A percentile compares a stretch with the other conserved stretches of the same genome.
Evolutionary conservation across 106 monocot genomes (phyloP).

Genomic region (Allium sativum): DNA sequence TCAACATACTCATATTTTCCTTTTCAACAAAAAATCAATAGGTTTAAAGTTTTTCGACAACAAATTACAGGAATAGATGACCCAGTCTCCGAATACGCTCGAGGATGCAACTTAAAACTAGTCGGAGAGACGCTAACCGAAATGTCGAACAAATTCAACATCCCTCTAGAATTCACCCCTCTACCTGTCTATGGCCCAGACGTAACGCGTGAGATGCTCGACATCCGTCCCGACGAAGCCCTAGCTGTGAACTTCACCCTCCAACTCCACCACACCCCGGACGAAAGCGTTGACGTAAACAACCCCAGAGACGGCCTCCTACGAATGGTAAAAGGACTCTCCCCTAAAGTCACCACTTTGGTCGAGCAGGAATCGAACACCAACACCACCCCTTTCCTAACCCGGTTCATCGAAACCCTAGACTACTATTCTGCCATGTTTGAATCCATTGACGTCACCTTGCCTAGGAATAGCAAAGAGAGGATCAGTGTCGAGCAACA

Average conservation of each 20-base stretch:
- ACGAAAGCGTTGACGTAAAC: slow-evolving; percentile 83
- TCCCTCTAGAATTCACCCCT: slow-evolving; percentile 60
- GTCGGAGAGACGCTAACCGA: slow-evolving; percentile 41
- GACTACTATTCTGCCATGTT: slow-evolving; percentile 91
- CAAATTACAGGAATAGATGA: slow-evolving; percentile 36
- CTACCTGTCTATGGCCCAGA: slow-evolving; percentile 28
- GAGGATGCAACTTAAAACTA: slow-evolving; percentile 34
- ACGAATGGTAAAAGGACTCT: slow-evolving; percentile 78
- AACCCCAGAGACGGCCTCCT: slow-evolving; percentile 88
- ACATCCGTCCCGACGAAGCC: slow-evolving; percentile 62
- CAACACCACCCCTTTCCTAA: slow-evolving; percentile 71
- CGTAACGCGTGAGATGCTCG: slow-evolving; percentile 67
- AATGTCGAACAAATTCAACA: slow-evolving; percentile 58
- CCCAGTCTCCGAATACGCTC: slow-evolving; percentile 51
- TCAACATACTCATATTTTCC: too few species aligned
- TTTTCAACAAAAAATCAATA: too few species aligned
- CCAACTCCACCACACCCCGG: slow-evolving; percentile 81
- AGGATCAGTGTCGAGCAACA: slow-evolving; percentile 81
- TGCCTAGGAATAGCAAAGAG: slow-evolving; percentile 48
- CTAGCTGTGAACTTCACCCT: slow-evolving; percentile 78
- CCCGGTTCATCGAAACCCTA: slow-evolving; percentile 58
- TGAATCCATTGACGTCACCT: slow-evolving; percentile 66
- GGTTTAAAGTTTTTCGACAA: too few species aligned
- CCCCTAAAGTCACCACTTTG: slow-evolving; percentile 62
- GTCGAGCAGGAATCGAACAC: slow-evolving; percentile 97